A percentile compares a stretch with the other conserved stretches of the same genome.
phyloP scores from a whole-genome alignment of 371 early-diverging fungal genomes.

The Apophysomyces trapeziformis region DNA sequence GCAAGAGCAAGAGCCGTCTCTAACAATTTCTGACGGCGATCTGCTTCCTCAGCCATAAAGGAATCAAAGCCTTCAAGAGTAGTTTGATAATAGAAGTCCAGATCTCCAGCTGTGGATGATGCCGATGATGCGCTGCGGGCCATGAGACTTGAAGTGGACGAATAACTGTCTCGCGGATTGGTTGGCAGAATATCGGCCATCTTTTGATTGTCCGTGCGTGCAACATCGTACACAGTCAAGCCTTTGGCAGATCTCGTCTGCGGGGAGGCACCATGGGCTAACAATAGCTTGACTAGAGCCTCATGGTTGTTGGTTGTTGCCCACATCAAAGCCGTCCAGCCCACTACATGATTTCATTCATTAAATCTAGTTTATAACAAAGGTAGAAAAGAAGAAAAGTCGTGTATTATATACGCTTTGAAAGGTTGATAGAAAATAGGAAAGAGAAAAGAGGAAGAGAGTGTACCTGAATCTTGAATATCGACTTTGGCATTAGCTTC shows the following conservation, averaged over 20 bases:
- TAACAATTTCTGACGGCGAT: constrained; percentile 45
- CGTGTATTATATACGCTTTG: no score
- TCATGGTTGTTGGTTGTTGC: constrained; percentile 89
- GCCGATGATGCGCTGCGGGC: constrained; percentile 34
- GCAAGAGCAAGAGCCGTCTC: constrained; percentile 44
- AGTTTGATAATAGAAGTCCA: constrained; percentile 56
- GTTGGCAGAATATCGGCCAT: constrained; percentile 61
- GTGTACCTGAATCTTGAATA: constrained; percentile 68
- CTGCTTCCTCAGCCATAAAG: constrained; percentile 57
- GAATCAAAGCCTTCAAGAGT: constrained; percentile 49
- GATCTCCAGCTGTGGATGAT: constrained; percentile 33
- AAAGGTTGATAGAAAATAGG: background rate
- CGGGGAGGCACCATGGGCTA: constrained; percentile 80
- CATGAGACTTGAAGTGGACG: constrained; percentile 51
- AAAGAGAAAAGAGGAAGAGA: constrained; percentile 8
- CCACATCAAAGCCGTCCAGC: constrained; percentile 98
- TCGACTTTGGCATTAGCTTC: constrained; percentile 81
- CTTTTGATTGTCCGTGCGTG: constrained; percentile 61
- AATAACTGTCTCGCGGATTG: constrained; percentile 63
- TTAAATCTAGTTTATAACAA: background rate
- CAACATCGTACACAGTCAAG: constrained; percentile 80
- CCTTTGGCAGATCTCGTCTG: constrained; percentile 77
- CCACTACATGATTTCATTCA: constrained; percentile 52
- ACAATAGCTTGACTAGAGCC: constrained; percentile 70
- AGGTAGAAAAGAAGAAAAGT: constrained; percentile 14